Percentiles rank a stretch among this genome's conserved stretches.
These are phyloP conservation scores for Amaranthus cruentus DNA, from an alignment of 148 eudicot species.

Conservation along the genomic window DNA sequence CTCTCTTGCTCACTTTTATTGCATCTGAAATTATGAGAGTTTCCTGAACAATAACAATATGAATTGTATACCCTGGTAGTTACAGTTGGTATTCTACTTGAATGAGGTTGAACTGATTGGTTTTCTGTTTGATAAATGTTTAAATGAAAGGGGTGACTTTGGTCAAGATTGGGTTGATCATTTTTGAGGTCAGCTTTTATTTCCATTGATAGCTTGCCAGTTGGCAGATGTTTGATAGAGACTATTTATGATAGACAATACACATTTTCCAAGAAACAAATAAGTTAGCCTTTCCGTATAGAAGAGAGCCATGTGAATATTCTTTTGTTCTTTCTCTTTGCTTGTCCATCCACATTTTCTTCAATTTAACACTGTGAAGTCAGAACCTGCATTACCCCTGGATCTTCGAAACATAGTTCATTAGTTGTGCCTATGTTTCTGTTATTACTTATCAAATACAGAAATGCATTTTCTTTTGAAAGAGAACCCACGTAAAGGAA, in stretches of 20 bases:
- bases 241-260: no score
- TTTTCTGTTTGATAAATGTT: background rate
- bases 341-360: background rate
- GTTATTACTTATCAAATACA: background rate
- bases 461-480: background rate
- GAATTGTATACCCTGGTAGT: background rate
- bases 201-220: background rate
- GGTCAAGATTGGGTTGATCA: background rate
- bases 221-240: background rate
- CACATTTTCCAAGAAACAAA: no score
- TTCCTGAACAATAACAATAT: background rate
- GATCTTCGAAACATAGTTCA: background rate
- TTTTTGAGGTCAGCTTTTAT: background rate
- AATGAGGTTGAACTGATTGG: background rate
- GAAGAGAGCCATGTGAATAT: background rate
- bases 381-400: background rate
- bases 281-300: background rate
- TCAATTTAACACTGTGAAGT: background rate
- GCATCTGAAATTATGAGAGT: background rate
- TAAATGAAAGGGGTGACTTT: background rate
- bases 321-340: background rate
- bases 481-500: no score
- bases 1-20: conserved; percentile 1
- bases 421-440: background rate
- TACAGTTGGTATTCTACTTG: background rate